These are phyloP conservation scores for Coniferiporia sulphurascens DNA, from an alignment of 1,284 basidiomycete genomes.

Conservation along the genomic window DNA sequence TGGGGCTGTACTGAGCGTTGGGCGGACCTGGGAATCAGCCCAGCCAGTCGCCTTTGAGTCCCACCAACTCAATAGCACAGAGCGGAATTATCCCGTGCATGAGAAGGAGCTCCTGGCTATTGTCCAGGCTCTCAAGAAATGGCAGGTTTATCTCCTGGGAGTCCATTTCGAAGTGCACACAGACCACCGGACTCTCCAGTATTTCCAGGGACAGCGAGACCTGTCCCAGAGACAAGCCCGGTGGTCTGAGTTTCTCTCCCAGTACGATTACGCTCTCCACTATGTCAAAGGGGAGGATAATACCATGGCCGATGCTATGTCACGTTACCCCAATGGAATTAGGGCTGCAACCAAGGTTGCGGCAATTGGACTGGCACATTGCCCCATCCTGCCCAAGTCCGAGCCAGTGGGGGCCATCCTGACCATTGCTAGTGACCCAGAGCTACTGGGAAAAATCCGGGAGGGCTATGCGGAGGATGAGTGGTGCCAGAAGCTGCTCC, in stretches of 20 bases:
- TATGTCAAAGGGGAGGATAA: slow-evolving; percentile 36
- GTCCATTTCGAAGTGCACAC: slow-evolving; percentile 31
- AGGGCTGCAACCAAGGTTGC: too few species aligned
- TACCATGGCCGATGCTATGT: slow-evolving; percentile 33
- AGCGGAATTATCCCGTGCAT: slow-evolving; percentile 35
- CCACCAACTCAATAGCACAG: slow-evolving; percentile 24
- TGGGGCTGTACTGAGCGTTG: slow-evolving; percentile 32
- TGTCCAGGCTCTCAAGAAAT: slow-evolving; percentile 32
- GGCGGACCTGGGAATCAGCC: slow-evolving; percentile 26
- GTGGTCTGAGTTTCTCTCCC: slow-evolving; percentile 34
- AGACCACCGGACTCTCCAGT: slow-evolving; percentile 36
- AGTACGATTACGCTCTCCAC: slow-evolving; percentile 32
- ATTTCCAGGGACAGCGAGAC: slow-evolving; percentile 32
- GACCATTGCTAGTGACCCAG: slow-evolving; percentile 21
- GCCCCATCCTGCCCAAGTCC: too few species aligned
- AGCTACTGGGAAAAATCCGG: slow-evolving; percentile 24
- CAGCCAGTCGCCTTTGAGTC: slow-evolving; percentile 33
- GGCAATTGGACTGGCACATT: neutral
- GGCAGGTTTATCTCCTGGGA: slow-evolving; percentile 31
- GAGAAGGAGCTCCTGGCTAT: slow-evolving; percentile 35
- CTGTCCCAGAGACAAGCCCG: slow-evolving; percentile 31
- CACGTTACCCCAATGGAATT: slow-evolving; percentile 26
- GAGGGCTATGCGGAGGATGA: slow-evolving; percentile 27
- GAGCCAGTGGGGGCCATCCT: slow-evolving; percentile 16
- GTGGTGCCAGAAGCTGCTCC: slow-evolving; percentile 25